phyloP scores from a whole-genome alignment of 257 asterid species.

The Solanum appendiculatum region DNA sequence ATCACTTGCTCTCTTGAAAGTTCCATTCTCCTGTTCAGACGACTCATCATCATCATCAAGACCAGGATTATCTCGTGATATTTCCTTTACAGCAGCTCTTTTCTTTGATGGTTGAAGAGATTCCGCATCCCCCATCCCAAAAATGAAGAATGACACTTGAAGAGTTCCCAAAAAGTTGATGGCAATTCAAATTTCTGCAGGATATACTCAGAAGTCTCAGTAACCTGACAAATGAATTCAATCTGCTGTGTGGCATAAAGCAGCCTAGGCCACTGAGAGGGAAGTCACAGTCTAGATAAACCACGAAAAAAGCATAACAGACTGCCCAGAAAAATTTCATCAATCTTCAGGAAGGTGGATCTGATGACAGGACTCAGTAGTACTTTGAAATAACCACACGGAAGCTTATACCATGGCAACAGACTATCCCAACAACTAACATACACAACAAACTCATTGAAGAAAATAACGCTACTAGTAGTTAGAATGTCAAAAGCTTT shows the following conservation, averaged over 20 bases:
- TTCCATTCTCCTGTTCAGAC: slow-evolving; percentile 59
- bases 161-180: not conserved
- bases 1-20: slow-evolving; percentile 79
- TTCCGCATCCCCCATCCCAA: slow-evolving; percentile 72
- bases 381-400: not conserved
- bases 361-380: not conserved
- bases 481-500: not conserved
- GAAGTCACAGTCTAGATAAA: not conserved
- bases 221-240: not conserved
- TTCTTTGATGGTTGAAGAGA: slow-evolving; percentile 65
- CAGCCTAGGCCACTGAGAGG: not conserved
- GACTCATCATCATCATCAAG: slow-evolving; percentile 69
- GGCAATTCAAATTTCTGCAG: not conserved
- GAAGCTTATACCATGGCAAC: not conserved
- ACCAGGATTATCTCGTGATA: slow-evolving; percentile 81
- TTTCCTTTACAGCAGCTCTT: slow-evolving; percentile 78
- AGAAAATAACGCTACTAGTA: not conserved
- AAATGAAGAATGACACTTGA: not conserved
- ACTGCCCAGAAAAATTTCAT: not conserved
- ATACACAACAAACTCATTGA: not conserved
- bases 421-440: not conserved
- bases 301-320: not conserved
- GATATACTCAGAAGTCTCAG: slow-evolving; percentile 2
- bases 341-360: not conserved
- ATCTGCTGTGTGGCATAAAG: not conserved